phyloP scores from a whole-genome alignment of 257 asterid genomes.

The Solanum clarkiae region DNA sequence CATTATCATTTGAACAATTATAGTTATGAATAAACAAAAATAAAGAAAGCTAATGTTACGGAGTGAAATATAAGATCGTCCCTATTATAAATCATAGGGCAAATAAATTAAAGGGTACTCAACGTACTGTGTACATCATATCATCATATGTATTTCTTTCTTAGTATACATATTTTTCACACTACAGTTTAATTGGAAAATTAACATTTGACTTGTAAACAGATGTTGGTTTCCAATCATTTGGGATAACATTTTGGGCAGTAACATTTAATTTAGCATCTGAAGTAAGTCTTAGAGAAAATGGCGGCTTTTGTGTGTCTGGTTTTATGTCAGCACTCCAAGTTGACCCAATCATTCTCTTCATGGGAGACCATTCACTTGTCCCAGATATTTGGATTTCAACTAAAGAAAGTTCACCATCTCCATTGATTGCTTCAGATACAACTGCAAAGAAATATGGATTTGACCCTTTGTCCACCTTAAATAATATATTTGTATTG shows the following conservation, averaged over 20 bases:
- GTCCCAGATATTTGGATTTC: not conserved
- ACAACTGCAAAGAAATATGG: not conserved
- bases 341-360: not conserved
- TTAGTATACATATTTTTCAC: too few relatives aligned
- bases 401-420: not conserved
- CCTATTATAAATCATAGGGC: not conserved
- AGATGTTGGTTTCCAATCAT: not conserved
- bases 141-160: too few relatives aligned
- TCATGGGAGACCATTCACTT: not conserved
- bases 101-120: too few relatives aligned
- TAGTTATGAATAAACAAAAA: too few relatives aligned
- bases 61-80: not conserved
- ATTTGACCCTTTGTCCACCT: not conserved
- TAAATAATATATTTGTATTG: not conserved
- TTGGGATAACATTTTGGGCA: not conserved
- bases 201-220: not conserved
- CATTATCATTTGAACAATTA: not conserved
- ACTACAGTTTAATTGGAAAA: not conserved
- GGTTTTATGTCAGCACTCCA: not conserved
- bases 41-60: not conserved
- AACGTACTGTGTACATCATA: too few relatives aligned
- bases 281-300: not conserved
- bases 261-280: not conserved
- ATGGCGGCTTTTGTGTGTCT: not conserved
- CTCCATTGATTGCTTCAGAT: not conserved